These are phyloP conservation scores for Paracoccidioides lutzii DNA, from an alignment of 2,329 filamentous ascomycete species.

Conservation along the genomic window DNA sequence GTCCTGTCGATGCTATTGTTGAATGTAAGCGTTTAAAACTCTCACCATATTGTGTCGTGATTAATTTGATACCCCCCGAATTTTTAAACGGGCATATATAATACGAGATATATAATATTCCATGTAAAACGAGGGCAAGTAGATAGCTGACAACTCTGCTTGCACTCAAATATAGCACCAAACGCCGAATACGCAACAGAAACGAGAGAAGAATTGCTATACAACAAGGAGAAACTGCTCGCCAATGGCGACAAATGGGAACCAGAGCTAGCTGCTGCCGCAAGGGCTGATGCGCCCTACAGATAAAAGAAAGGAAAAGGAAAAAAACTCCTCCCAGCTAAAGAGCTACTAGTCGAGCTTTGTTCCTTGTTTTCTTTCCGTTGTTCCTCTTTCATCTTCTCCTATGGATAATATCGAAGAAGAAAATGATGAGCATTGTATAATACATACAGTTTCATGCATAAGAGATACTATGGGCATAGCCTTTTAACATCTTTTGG, in stretches of 20 bases:
- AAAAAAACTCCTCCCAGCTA: neutral
- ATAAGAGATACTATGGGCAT: no score
- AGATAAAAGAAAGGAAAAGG: constrained; percentile 41
- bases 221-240: constrained; percentile 93
- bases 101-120: neutral
- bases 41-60: neutral
- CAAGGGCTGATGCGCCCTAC: constrained; percentile 87
- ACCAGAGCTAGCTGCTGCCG: constrained; percentile 83
- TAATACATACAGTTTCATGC: no score
- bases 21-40: constrained; percentile 40
- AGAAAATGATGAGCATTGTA: no score
- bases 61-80: no score
- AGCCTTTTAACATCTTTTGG: no score
- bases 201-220: constrained; percentile 82
- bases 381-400: no score
- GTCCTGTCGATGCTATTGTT: constrained; percentile 90
- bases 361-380: no score
- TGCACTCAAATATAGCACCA: constrained; percentile 35
- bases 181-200: constrained; percentile 66
- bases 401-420: no score
- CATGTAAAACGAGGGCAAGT: neutral
- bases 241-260: constrained; percentile 95
- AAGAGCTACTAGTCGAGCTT: no score
- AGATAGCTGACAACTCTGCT: neutral
- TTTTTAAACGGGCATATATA: no score